phyloP scores from a whole-genome alignment of 164 flowering plant species.

The Dillenia turbinata region DNA sequence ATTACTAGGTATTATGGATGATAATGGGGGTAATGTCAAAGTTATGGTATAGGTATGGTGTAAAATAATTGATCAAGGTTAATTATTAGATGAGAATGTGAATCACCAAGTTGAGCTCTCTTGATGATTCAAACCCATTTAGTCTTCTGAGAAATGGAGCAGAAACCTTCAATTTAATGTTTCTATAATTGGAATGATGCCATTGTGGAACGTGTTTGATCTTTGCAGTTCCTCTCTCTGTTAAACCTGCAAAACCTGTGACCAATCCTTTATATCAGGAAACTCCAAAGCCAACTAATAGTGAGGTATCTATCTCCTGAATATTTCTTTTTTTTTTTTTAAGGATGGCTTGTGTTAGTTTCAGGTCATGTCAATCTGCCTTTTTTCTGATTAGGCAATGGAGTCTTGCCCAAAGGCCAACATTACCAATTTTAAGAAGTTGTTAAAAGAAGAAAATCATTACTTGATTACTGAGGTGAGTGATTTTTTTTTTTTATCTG shows the following conservation, averaged over 20 bases:
- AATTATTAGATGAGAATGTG: no score
- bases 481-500: background rate
- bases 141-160: no score
- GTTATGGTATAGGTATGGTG: no score
- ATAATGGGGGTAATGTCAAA: no score
- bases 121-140: no score
- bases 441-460: conserved; percentile 71
- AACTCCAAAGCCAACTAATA: conserved; percentile 30
- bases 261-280: conserved; percentile 60
- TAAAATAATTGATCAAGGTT: no score
- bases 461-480: conserved; percentile 85
- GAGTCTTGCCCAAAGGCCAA: conserved; percentile 71
- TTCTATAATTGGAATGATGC: no score
- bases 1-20: no score
- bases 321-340: background rate
- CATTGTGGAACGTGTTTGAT: background rate
- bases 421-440: conserved; percentile 40
- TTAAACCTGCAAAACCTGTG: conserved; percentile 57
- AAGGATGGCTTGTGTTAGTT: background rate
- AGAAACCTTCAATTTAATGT: no score
- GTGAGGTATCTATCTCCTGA: conserved; percentile 38
- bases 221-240: conserved; percentile 57
- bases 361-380: background rate
- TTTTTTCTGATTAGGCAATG: conserved; percentile 53
- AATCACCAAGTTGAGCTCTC: no score